Evolutionary conservation across 306 rosid species (phyloP).

Genomic region (Castanopsis chinensis): DNA sequence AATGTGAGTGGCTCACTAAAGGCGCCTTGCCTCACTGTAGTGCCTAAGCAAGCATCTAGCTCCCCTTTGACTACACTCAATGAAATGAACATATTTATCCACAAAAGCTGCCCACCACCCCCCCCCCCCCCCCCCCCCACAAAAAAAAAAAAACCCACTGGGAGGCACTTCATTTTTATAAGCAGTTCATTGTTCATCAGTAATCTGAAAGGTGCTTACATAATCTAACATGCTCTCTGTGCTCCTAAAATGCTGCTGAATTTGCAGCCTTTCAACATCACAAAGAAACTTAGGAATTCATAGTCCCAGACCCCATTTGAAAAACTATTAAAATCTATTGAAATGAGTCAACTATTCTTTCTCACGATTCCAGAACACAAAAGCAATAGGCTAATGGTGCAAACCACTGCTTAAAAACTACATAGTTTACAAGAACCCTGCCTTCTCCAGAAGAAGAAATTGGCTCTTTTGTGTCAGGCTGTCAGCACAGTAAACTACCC

Average conservation of each 20-base stretch:
- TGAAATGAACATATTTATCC: not conserved
- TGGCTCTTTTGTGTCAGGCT: no score
- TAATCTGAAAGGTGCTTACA: not conserved
- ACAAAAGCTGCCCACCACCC: not conserved
- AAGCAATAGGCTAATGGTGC: not conserved
- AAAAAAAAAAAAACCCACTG: not conserved
- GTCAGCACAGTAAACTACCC: no score
- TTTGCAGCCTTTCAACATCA: not conserved
- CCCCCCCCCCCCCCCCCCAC: no score
- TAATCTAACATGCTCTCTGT: not conserved
- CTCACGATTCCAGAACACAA: not conserved
- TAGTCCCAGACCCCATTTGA: not conserved
- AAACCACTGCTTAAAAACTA: not conserved
- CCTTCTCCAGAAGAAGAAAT: no score
- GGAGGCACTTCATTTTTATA: not conserved
- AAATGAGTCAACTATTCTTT: not conserved
- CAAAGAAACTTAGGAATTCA: not conserved
- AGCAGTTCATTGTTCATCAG: not conserved
- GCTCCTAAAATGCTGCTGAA: not conserved
- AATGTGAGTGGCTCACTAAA: no score
- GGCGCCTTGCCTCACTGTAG: no score
- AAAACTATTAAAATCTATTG: not conserved
- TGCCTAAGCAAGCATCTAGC: no score
- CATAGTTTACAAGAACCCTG: not conserved
- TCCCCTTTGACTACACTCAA: no score